Evolutionary conservation across 176 grass and related monocot species (phyloP).

Genomic region (Carex cristatella): DNA sequence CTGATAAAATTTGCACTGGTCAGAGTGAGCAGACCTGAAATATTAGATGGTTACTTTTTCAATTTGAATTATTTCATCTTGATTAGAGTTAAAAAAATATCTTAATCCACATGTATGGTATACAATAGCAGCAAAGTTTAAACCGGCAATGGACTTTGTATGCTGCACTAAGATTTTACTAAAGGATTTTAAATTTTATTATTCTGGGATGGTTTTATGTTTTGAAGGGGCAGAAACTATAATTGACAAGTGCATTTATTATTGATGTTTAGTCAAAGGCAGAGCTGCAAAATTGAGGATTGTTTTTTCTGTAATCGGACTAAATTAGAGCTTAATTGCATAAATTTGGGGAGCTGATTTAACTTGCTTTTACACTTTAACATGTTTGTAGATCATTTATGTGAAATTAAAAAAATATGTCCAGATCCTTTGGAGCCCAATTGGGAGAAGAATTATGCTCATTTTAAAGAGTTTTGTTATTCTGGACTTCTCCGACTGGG

Average conservation of each 20-base stretch:
- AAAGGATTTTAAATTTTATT: neutral
- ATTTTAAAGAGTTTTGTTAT: slow-evolving; percentile 66
- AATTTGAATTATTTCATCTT: neutral
- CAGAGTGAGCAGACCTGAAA: neutral
- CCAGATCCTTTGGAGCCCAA: neutral
- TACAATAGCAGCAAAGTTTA: neutral
- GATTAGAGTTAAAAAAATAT: neutral
- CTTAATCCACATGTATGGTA: neutral
- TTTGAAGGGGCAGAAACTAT: neutral
- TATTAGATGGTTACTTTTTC: neutral
- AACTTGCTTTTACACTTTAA: neutral
- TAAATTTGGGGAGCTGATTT: neutral
- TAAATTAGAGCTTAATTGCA: neutral
- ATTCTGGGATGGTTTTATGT: neutral
- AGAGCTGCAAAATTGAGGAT: neutral
- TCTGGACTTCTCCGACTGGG: slow-evolving; percentile 59
- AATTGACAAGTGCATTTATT: neutral
- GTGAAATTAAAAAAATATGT: neutral
- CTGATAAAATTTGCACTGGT: neutral
- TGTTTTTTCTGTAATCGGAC: neutral
- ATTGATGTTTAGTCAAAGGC: neutral
- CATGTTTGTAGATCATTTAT: neutral
- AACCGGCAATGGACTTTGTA: neutral
- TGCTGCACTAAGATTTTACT: neutral
- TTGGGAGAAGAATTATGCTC: slow-evolving; percentile 35